These are phyloP conservation scores for Sungouiella blattae DNA, from an alignment of 805 yeast species.

Conservation along the genomic window DNA sequence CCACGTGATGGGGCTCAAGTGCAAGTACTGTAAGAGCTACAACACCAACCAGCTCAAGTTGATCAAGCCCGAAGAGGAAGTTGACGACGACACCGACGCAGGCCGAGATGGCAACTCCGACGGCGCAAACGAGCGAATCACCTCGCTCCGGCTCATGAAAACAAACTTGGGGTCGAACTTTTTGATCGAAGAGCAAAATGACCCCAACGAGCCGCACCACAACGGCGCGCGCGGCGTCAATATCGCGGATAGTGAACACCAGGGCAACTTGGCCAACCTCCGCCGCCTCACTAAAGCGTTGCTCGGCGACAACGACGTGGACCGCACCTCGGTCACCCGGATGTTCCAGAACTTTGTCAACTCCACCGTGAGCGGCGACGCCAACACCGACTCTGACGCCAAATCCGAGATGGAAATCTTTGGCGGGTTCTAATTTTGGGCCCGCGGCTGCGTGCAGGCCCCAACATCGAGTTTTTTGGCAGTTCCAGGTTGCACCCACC, in stretches of 20 bases:
- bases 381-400: neutral
- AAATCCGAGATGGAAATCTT: slow-evolving; percentile 5
- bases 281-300: slow-evolving; percentile 19
- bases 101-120: too few relatives aligned
- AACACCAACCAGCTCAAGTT: slow-evolving; percentile 74
- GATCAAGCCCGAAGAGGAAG: slow-evolving; percentile 61
- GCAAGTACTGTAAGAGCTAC: slow-evolving; percentile 83
- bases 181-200: slow-evolving; percentile 24
- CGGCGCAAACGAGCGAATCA: slow-evolving; percentile 13
- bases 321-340: slow-evolving; percentile 31
- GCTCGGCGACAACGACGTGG: slow-evolving; percentile 16
- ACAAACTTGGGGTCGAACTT: slow-evolving; percentile 37
- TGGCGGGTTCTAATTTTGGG: slow-evolving; percentile 2
- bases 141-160: slow-evolving; percentile 29
- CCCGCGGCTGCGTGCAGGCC: slow-evolving; percentile 1
- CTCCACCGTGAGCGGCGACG: slow-evolving; percentile 14
- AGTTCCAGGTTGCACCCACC: slow-evolving; percentile 1
- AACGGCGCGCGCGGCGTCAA: slow-evolving; percentile 15
- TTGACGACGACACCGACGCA: slow-evolving; percentile 16
- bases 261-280: slow-evolving; percentile 23
- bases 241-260: slow-evolving; percentile 24
- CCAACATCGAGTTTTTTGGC: slow-evolving; percentile 3
- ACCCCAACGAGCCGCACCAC: slow-evolving; percentile 19
- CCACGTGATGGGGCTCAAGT: slow-evolving; percentile 83
- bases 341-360: slow-evolving; percentile 39